These are phyloP conservation scores for Iberis pinnata DNA, from an alignment of 345 rosid genomes.

Conservation along the genomic window DNA sequence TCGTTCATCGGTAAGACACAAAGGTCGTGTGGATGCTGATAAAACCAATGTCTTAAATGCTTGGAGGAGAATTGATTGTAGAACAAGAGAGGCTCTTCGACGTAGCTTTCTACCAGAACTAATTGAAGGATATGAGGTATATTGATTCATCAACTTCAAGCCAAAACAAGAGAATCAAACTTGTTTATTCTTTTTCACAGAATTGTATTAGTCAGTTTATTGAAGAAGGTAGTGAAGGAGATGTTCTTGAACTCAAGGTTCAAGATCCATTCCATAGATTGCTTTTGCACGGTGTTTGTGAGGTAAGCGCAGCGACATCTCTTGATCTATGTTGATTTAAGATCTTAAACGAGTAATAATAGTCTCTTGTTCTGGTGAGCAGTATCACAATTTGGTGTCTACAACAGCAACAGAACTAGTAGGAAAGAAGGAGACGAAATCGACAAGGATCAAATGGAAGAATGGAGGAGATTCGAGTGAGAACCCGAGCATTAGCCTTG, in stretches of 20 bases:
- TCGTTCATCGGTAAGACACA: slow-evolving; percentile 39
- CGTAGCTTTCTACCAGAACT: slow-evolving; percentile 83
- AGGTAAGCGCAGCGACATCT: slow-evolving; percentile 38
- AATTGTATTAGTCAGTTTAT: slow-evolving; percentile 59
- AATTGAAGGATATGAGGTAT: slow-evolving; percentile 75
- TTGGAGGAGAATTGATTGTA: slow-evolving; percentile 69
- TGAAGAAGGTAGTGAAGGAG: slow-evolving; percentile 43
- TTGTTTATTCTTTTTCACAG: slow-evolving; percentile 28
- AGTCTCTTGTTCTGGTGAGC: slow-evolving; percentile 17
- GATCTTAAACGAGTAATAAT: neutral
- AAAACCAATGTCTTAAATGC: slow-evolving; percentile 68
- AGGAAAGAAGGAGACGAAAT: slow-evolving; percentile 39
- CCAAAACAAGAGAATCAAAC: too few relatives aligned
- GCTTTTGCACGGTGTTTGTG: slow-evolving; percentile 88
- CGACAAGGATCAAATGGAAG: slow-evolving; percentile 62
- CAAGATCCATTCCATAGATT: slow-evolving; percentile 89
- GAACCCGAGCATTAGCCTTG: slow-evolving; percentile 52
- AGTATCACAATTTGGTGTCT: slow-evolving; percentile 83
- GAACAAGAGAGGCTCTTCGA: slow-evolving; percentile 86
- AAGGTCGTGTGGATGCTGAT: slow-evolving; percentile 51
- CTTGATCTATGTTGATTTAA: neutral
- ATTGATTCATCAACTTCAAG: neutral
- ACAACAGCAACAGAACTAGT: slow-evolving; percentile 49
- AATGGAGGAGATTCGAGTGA: slow-evolving; percentile 33
- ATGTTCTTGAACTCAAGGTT: slow-evolving; percentile 55